Evolutionary conservation across 805 yeast genomes (phyloP), one percentile per base, ranked within the genome.

Genomic region (Blastobotrys americana): DNA sequence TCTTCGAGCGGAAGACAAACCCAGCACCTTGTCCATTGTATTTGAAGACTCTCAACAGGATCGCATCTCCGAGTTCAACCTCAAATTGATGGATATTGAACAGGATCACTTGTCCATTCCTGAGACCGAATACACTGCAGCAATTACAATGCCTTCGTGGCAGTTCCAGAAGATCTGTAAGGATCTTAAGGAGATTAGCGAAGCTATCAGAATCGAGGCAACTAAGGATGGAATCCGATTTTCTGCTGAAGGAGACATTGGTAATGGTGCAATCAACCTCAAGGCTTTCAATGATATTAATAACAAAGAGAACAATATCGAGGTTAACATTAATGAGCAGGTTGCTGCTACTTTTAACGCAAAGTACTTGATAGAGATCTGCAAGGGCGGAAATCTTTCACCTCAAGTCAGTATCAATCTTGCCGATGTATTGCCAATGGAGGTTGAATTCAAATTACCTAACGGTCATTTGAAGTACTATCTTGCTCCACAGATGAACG

Each of bases 401-500:
- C 68, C 75, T 37, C 72, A 81, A 36, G 89, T 90, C 49, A 84
- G 93, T 34, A 74, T 93, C 53, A 84, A 86, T 66, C 76, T 93
- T 60, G 84, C 95, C 16, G 90, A 84, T 59, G 87, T 84, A 62
- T 81, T 93, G 13, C 98, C 98, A 27, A 95, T 97, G 35, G 71
- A 88, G 64, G 87, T 93, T 61, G 97, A 90, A 70, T 93, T 82
- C 70, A 83, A 82, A 67, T 73, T 93, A 61, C 81, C 87, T 51
- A 84, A 90, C 65, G 98, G 98, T 44, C 85, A 86, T 68, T 73
- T 93, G 65, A 82, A 96, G 65, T 93, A 84, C 77, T 93, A 85
- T 77, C 76, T 93, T 65, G 98, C 98, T 56, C 98, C 98, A 48
- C 90, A 93, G 75, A 87, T 93, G 64, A 96, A 84, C 54, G 97